Evolutionary conservation across 2,329 filamentous ascomycete species (phyloP).

Genomic region (Talaromyces albobiverticillius): DNA sequence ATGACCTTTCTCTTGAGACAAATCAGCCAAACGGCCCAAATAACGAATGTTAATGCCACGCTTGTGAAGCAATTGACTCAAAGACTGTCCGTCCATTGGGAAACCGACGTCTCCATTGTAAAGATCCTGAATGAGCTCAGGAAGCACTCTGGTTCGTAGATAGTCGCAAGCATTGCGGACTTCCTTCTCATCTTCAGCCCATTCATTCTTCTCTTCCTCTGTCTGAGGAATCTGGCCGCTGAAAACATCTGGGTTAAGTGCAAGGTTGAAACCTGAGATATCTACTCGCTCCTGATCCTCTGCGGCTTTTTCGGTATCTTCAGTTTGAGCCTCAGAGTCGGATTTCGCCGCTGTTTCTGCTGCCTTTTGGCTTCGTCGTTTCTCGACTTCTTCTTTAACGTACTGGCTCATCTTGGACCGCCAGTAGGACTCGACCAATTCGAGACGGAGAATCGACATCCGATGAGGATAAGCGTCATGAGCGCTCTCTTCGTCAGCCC

Average conservation of each 20-base stretch:
- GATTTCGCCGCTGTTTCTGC: constrained; percentile 36
- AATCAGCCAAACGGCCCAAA: constrained; percentile 75
- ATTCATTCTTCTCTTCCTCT: constrained; percentile 81
- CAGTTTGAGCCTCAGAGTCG: constrained; percentile 39
- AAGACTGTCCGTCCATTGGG: constrained; percentile 94
- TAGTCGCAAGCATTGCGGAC: constrained; percentile 81
- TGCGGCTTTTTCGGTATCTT: constrained; percentile 42
- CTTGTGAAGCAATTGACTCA: constrained; percentile 87
- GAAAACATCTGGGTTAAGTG: constrained; percentile 93
- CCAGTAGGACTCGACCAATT: constrained; percentile 83
- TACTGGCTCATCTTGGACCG: constrained; percentile 85
- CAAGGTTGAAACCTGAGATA: constrained; percentile 79
- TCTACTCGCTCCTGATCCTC: constrained; percentile 69
- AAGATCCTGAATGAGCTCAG: constrained; percentile 81
- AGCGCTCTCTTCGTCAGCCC: constrained; percentile 77
- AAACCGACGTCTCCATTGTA: constrained; percentile 92
- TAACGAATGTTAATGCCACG: constrained; percentile 96
- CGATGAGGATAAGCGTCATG: constrained; percentile 77
- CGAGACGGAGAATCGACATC: constrained; percentile 90
- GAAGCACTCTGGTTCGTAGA: constrained; percentile 73
- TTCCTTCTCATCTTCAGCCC: constrained; percentile 79
- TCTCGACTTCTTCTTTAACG: constrained; percentile 73
- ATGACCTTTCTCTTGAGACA: constrained; percentile 64
- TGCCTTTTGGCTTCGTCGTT: constrained; percentile 50
- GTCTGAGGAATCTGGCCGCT: constrained; percentile 88